phyloP scores from a whole-genome alignment of 2,329 filamentous ascomycete genomes.

The Fusarium sp. region DNA sequence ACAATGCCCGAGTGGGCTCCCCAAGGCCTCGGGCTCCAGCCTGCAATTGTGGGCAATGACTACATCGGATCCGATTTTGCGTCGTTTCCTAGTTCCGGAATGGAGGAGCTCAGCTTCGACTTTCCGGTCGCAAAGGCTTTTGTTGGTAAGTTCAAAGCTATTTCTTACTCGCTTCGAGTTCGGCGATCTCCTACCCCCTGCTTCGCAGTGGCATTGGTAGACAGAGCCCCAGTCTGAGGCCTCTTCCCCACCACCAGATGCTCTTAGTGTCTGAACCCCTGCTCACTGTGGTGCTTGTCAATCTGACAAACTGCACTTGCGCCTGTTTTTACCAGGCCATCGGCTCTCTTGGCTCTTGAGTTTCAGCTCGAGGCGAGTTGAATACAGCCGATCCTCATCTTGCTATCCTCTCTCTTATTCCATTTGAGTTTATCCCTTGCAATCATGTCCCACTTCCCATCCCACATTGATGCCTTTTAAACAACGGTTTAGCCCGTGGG shows the following conservation, averaged over 20 bases:
- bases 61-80: slow-evolving; percentile 67
- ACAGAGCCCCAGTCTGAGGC: slow-evolving; percentile 30
- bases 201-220: slow-evolving; percentile 32
- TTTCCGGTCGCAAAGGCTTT: slow-evolving; percentile 62
- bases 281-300: slow-evolving; percentile 16
- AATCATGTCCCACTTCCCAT: slow-evolving; percentile 58
- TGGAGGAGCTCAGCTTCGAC: slow-evolving; percentile 65
- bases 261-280: slow-evolving; percentile 34
- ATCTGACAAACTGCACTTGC: slow-evolving; percentile 20
- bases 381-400: slow-evolving; percentile 29
- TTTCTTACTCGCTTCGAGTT: slow-evolving; percentile 35
- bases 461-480: slow-evolving; percentile 18
- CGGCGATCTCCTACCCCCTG: slow-evolving; percentile 29
- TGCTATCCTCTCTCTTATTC: slow-evolving; percentile 9
- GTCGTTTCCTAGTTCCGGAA: slow-evolving; percentile 59
- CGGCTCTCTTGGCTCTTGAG: slow-evolving; percentile 21
- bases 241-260: slow-evolving; percentile 37
- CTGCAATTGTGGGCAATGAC: slow-evolving; percentile 70
- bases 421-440: slow-evolving; percentile 46
- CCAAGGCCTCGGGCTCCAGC: slow-evolving; percentile 67
- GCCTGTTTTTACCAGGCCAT: slow-evolving; percentile 21
- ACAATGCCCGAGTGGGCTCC: slow-evolving; percentile 69
- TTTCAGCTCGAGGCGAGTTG: slow-evolving; percentile 26
- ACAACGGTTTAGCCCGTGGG: slow-evolving; percentile 30
- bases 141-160: slow-evolving; percentile 63